phyloP scores from a whole-genome alignment of 345 rosid genomes.

The Turnera subulata region DNA sequence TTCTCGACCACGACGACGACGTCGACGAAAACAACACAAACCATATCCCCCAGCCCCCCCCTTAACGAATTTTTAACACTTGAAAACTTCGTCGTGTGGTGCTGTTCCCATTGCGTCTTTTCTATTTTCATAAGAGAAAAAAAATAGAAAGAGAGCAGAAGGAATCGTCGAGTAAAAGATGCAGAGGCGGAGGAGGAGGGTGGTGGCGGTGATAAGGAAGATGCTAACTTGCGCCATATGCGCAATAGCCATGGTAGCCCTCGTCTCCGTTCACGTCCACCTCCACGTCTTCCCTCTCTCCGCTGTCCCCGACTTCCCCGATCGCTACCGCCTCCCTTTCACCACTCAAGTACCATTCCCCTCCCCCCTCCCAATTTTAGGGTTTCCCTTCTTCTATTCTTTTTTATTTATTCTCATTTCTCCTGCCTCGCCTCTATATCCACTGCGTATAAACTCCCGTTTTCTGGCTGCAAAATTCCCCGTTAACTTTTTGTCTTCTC shows the following conservation, averaged over 20 bases:
- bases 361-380: neutral
- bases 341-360: constrained; percentile 21
- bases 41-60: too few relatives aligned
- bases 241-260: constrained; percentile 40
- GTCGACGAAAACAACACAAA: too few relatives aligned
- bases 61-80: too few relatives aligned
- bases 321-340: neutral
- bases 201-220: constrained; percentile 41
- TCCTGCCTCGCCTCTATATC: neutral
- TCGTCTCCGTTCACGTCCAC: constrained; percentile 51
- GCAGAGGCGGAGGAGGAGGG: constrained; percentile 47
- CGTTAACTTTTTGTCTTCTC: too few relatives aligned
- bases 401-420: neutral
- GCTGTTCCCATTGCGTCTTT: too few relatives aligned
- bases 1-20: too few relatives aligned
- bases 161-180: constrained; percentile 10
- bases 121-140: too few relatives aligned
- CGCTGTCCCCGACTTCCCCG: constrained; percentile 26
- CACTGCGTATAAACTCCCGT: too few relatives aligned
- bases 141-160: too few relatives aligned
- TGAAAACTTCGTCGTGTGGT: too few relatives aligned
- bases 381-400: neutral
- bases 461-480: too few relatives aligned
- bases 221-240: constrained; percentile 60
- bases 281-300: constrained; percentile 41